Percentiles rank a stretch among this genome's conserved stretches.
Evolutionary conservation across 139 green algal genomes (phyloP).

Genomic region (Raphidocelis subcapitata): DNA sequence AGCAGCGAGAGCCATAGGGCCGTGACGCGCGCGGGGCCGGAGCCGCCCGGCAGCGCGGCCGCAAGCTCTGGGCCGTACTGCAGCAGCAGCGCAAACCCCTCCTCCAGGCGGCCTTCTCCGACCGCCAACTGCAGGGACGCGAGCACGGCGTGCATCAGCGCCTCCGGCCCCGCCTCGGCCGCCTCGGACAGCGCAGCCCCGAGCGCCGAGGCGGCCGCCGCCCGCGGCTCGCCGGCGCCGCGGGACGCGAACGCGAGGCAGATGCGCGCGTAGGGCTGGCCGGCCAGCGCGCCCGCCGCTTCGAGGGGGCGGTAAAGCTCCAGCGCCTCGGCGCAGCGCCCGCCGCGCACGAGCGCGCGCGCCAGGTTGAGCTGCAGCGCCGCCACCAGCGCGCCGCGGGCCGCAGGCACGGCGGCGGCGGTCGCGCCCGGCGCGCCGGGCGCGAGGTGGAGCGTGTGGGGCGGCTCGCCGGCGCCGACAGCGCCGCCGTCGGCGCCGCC

Average conservation of each 20-base stretch:
- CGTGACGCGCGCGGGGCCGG: not conserved
- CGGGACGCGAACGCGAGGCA: slow-evolving; percentile 13
- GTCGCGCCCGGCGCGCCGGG: not conserved
- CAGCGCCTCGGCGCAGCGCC: slow-evolving; percentile 12
- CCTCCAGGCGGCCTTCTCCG: not conserved
- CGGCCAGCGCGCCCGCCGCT: not conserved
- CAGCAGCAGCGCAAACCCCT: slow-evolving; percentile 14
- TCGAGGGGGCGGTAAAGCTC: slow-evolving; percentile 17
- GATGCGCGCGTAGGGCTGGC: slow-evolving; percentile 1
- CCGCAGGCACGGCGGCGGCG: slow-evolving; percentile 4
- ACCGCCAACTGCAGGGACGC: slow-evolving; percentile 9
- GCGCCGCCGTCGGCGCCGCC: slow-evolving; percentile 11
- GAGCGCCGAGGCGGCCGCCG: not conserved
- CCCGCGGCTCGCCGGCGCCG: not conserved
- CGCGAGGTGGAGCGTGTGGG: not conserved
- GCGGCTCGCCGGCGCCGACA: slow-evolving; percentile 6
- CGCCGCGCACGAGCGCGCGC: slow-evolving; percentile 2
- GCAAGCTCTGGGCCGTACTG: slow-evolving; percentile 10
- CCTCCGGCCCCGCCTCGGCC: not conserved
- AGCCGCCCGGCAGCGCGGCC: not conserved
- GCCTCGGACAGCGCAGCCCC: not conserved
- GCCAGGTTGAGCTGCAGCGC: slow-evolving; percentile 32
- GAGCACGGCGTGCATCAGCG: slow-evolving; percentile 22
- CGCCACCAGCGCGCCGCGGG: not conserved
- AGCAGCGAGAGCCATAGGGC: slow-evolving; percentile 38